Evolutionary conservation across 192 early-diverging fungal genomes (phyloP), one percentile per base, ranked within the genome.

Genomic region (Coemansia guatemalensis): DNA sequence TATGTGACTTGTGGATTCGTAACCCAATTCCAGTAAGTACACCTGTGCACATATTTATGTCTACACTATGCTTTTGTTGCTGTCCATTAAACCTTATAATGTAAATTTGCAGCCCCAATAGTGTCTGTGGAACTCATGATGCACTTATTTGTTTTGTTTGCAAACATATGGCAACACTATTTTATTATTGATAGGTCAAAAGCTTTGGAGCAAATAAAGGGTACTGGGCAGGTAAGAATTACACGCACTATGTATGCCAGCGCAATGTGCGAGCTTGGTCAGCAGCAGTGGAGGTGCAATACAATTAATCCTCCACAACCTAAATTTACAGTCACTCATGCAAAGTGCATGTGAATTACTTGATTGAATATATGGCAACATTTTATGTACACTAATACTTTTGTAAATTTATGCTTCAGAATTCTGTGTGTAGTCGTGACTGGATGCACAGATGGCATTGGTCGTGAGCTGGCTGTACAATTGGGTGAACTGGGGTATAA

Each of bases 391-490:
- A 8, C 35, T 39, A 12, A 39, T 39, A 9, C n/a, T n/a, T n/a
- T n/a, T n/a, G n/a, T n/a, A n/a, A n/a, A n/a, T n/a, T 48, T 48
- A 2, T 8, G 47, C 8, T 2, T 48, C 17, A 20, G 26, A 52
- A 52, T 52, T 52, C 11, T 14, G 1, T 11, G 2, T 56, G 27
- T 79, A 79, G 76, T 99, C 57, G 86, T 99, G 12, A 99, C 96
- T 27, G 96, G 96, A 58, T 95, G 93, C 22, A 93, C 94, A 12
- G 96, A 96, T 69, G 96, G 95, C 26, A 96, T 99, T 76, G 96
- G 96, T 33, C 92, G 88, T 62, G 92, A 96, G 73, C 92, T 96
- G 57, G 94, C 94, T 5, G 72, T 86, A 21, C 93, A 99, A 75
- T 80, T 99, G 24, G 93, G 92, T 5, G 74, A 88, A 48, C 79